Evolutionary conservation across 2,329 filamentous ascomycete genomes (phyloP), one percentile per base, ranked within the genome.

Genomic region (Aureobasidium sp.): DNA sequence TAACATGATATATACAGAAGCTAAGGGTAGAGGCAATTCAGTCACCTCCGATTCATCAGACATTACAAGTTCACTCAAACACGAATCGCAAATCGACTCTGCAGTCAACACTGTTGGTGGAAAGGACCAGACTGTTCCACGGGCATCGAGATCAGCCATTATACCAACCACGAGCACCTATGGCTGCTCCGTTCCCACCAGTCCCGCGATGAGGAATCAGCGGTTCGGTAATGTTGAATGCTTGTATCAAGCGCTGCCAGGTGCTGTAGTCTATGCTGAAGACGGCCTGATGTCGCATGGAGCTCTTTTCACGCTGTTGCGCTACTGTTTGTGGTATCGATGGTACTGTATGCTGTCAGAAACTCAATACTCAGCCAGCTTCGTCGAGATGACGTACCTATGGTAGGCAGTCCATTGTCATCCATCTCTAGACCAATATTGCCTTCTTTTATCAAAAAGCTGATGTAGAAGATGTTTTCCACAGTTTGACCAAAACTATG

Each of bases 401-500:
- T 75, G 25, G 90, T 85, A n/a, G 92, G 92, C 45, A 96, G 77
- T 1, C 83, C 86, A 64, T 88, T 77, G 14, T 85, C 81, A 70
- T 97, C 92, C 62, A 85, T 82, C 3, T 84, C 80, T n/a, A 99
- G 81, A 37, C 84, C 85, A 6, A 91, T 84, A 64, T 83, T 85
- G 12, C 91, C 91, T 75, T 99, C 94, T 63, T 90, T 86, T 64
- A 97, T 91, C 64, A 99, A 77, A 71, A 99, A 99, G 72, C 90
- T 95, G 68, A 96, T 84, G 72, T 97, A 97, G 74, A 99, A 99
- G 69, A 99, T 80, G 69, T 99, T 99, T 73, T 99, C 94, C 7
- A 99, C 87, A 0, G 91, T 96, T 74, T 99, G 94, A 0, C 90
- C 90, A 69, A 97, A 99, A 0, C 91, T 96, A 42, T 79, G 79